Percentiles rank a stretch among this genome's conserved stretches.
Conservation (phyloP, 306 rosid species). For the Vigna hirtella region DNA sequence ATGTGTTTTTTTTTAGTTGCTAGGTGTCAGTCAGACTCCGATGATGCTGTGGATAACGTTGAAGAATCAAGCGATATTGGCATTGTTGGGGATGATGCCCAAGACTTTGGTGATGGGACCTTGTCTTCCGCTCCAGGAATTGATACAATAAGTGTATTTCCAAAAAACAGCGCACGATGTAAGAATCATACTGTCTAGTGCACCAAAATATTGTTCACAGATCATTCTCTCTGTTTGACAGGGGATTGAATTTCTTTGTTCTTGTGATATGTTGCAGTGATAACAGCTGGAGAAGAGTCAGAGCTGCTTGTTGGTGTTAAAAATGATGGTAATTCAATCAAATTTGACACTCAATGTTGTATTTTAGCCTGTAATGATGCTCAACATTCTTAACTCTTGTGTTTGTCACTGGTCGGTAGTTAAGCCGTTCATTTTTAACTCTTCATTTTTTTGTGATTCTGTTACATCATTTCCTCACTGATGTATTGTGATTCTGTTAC, state of each 20-base stretch:
- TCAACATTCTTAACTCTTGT: constrained; percentile 8
- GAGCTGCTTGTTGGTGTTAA: constrained; percentile 84
- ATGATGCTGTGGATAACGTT: constrained; percentile 55
- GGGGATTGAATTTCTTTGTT: constrained; percentile 38
- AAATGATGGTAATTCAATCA: constrained; percentile 75
- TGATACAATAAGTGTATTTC: constrained; percentile 75
- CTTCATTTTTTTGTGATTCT: constrained; percentile 1
- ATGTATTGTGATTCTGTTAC: too few species aligned
- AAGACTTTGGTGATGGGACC: constrained; percentile 69
- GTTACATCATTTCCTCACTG: constrained; percentile 1
- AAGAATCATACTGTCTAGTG: constrained; percentile 35
- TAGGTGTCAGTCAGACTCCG: constrained; percentile 70
- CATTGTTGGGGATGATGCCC: constrained; percentile 74
- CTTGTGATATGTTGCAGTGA: constrained; percentile 60
- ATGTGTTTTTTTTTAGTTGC: constrained; percentile 61
- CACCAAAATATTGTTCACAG: background rate
- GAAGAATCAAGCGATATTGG: constrained; percentile 80
- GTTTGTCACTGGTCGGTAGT: constrained; percentile 12
- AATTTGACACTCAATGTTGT: background rate
- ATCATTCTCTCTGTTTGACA: constrained; percentile 1
- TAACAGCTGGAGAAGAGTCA: constrained; percentile 86
- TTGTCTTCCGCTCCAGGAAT: constrained; percentile 79
- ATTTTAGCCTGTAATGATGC: constrained; percentile 4
- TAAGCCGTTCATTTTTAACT: constrained; percentile 10
- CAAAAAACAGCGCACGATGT: constrained; percentile 77